phyloP scores from a whole-genome alignment of 139 green algal genomes.

The Closterium sp. region DNA sequence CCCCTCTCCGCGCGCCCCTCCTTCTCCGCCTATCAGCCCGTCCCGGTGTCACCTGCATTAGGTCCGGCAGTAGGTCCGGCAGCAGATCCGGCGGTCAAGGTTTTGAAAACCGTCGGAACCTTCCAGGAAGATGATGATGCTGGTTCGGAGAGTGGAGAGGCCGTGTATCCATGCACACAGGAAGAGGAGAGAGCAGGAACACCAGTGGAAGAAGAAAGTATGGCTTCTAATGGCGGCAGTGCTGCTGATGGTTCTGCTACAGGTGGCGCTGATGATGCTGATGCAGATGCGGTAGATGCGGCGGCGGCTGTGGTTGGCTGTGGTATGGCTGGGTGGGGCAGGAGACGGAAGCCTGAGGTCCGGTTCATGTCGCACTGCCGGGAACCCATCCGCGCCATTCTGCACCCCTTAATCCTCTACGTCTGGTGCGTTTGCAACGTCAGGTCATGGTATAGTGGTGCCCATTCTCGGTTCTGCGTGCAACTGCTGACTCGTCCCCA shows the following conservation, averaged over 20 bases:
- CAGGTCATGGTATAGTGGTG: too few relatives aligned
- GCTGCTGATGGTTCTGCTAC: background rate
- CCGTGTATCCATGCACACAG: background rate
- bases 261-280: background rate
- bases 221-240: background rate
- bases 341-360: background rate
- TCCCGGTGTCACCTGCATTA: background rate
- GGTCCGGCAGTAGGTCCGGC: background rate
- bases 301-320: background rate
- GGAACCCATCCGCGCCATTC: constrained; percentile 32
- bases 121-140: background rate
- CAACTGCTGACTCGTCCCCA: too few relatives aligned
- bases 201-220: background rate
- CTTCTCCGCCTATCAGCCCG: background rate
- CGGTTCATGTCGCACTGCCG: constrained; percentile 46
- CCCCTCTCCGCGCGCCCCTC: background rate
- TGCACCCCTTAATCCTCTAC: constrained; percentile 42
- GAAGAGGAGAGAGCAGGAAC: background rate
- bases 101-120: too few relatives aligned
- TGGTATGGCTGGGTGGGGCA: background rate
- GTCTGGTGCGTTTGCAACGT: constrained; percentile 13
- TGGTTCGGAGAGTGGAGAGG: background rate
- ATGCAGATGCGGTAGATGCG: background rate
- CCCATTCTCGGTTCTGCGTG: background rate
- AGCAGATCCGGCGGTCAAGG: too few relatives aligned